These are phyloP conservation scores for Ceratocystis harringtonii DNA, from an alignment of 2,329 filamentous ascomycete genomes.

Conservation along the genomic window DNA sequence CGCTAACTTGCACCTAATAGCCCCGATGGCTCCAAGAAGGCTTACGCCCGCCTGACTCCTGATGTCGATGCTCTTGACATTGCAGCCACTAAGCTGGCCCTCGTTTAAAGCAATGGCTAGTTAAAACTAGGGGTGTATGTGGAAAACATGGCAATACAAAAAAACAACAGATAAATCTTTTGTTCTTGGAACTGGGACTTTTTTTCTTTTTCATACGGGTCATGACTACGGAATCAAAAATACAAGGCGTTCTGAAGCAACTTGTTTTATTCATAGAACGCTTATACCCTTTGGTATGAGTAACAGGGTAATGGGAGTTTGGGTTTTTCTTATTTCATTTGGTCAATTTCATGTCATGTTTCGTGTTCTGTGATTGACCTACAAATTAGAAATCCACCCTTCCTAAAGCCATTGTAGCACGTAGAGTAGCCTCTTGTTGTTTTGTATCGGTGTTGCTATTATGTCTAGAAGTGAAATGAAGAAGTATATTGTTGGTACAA, in stretches of 20 bases:
- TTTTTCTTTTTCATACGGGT: constrained; percentile 11
- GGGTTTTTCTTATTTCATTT: constrained; percentile 25
- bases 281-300: constrained; percentile 23
- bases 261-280: constrained; percentile 10
- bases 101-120: constrained; percentile 54
- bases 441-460: not conserved
- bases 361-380: not conserved
- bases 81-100: constrained; percentile 94
- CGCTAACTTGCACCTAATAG: constrained; percentile 29
- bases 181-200: constrained; percentile 17
- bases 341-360: constrained; percentile 4
- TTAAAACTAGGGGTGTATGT: constrained; percentile 14
- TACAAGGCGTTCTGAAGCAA: constrained; percentile 17
- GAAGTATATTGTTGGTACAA: not conserved
- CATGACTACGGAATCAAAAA: constrained; percentile 16
- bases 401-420: not conserved
- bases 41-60: constrained; percentile 83
- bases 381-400: not conserved
- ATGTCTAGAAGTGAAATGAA: not conserved
- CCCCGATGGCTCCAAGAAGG: constrained; percentile 97
- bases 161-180: constrained; percentile 15
- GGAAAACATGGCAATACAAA: constrained; percentile 13
- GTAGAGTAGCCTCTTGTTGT: not conserved
- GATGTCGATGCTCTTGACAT: constrained; percentile 99
- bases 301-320: constrained; percentile 28